Evolutionary conservation across 805 yeast genomes (phyloP).

Genomic region (Kurtzmaniella cleridarum): DNA sequence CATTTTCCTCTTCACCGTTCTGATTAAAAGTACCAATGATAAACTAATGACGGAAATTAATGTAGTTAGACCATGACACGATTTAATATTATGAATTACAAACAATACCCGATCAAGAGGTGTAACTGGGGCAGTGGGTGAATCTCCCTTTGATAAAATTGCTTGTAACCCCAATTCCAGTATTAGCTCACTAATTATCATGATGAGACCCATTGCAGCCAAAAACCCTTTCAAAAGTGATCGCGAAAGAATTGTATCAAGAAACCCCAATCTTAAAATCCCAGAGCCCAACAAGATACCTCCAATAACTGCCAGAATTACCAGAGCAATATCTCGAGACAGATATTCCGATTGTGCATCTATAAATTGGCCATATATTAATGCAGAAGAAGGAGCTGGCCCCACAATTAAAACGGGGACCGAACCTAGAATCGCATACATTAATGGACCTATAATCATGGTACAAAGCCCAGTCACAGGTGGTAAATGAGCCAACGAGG

Average conservation of each 20-base stretch:
- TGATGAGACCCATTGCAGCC: slow-evolving; percentile 78
- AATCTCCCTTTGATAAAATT: slow-evolving; percentile 15
- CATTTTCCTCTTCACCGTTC: slow-evolving; percentile 13
- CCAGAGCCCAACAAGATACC: slow-evolving; percentile 63
- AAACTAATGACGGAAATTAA: slow-evolving; percentile 18
- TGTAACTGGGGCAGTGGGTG: slow-evolving; percentile 13
- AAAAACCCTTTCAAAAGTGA: slow-evolving; percentile 78
- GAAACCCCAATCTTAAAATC: slow-evolving; percentile 67
- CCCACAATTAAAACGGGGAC: slow-evolving; percentile 90
- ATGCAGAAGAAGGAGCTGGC: slow-evolving; percentile 83
- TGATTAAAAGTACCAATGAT: slow-evolving; percentile 14
- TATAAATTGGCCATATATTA: slow-evolving; percentile 76
- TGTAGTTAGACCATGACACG: slow-evolving; percentile 12
- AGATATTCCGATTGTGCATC: slow-evolving; percentile 31
- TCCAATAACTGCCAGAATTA: slow-evolving; percentile 68
- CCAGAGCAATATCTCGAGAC: slow-evolving; percentile 49
- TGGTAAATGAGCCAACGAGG: slow-evolving; percentile 78
- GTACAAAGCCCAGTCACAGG: slow-evolving; percentile 76
- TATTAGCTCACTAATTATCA: slow-evolving; percentile 55
- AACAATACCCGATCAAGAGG: slow-evolving; percentile 17
- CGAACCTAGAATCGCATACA: slow-evolving; percentile 74
- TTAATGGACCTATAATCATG: slow-evolving; percentile 69
- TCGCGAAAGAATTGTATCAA: slow-evolving; percentile 74
- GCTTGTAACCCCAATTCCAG: slow-evolving; percentile 38
- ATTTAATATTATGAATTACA: slow-evolving; percentile 5